Percentiles rank a stretch among this genome's conserved stretches.
Evolutionary conservation across 768 basidiomycete species (phyloP).

Genomic region (Lactifluus hygrophoroides): DNA sequence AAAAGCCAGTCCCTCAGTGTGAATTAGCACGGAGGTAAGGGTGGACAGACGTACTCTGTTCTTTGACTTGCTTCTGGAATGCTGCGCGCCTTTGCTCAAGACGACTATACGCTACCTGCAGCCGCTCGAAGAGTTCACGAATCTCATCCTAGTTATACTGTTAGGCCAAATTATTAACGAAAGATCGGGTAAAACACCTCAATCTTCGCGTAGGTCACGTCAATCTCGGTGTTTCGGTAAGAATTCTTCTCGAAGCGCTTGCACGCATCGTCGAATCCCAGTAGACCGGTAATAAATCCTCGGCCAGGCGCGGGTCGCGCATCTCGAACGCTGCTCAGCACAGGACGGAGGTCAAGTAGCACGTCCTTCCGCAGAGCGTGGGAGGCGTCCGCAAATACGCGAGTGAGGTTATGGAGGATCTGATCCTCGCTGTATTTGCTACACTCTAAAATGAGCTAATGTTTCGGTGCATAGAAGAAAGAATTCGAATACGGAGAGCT

Average conservation of each 20-base stretch:
- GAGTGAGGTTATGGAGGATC: not conserved
- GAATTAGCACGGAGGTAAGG: not conserved
- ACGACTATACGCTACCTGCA: not conserved
- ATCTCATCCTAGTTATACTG: not conserved
- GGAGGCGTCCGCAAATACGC: constrained; percentile 9
- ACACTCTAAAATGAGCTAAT: not conserved
- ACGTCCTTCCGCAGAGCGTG: not conserved
- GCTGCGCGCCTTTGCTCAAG: not conserved
- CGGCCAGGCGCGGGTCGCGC: constrained; percentile 4
- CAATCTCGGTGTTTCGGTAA: not conserved
- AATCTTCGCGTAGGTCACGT: constrained; percentile 1
- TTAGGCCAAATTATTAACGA: not conserved
- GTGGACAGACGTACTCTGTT: not conserved
- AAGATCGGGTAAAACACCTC: not conserved
- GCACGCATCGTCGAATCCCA: constrained; percentile 13
- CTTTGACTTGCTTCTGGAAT: constrained; percentile 5
- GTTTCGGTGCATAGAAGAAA: no score
- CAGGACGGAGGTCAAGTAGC: not conserved
- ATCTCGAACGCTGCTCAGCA: not conserved
- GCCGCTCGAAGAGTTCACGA: not conserved
- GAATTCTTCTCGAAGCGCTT: constrained; percentile 9
- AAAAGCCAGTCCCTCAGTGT: not conserved
- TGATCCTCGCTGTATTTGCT: not conserved
- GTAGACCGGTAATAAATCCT: constrained; percentile 2
- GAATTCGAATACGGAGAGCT: not conserved